Evolutionary conservation across 306 rosid species (phyloP).

Genomic region (barrel medic (Medicago truncatula)): MtrunA17r5.0-ANR NC_053045.1:17506001-17506500

Average conservation of each 20-base stretch:
- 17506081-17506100: conserved; percentile 92
- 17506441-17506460: too few species aligned
- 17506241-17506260: conserved; percentile 51
- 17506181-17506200: conserved; percentile 60
- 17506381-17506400: neutral
- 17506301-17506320: neutral
- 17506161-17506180: conserved; percentile 65
- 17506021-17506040: conserved; percentile 40
- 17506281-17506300: conserved; percentile 35
- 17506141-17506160: conserved; percentile 84
- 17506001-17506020: conserved; percentile 42
- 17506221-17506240: conserved; percentile 58
- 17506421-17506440: too few species aligned
- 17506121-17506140: conserved; percentile 74
- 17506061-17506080: conserved; percentile 92
- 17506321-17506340: neutral
- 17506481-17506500: neutral
- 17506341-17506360: neutral
- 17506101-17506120: conserved; percentile 91
- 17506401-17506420: neutral
- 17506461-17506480: neutral
- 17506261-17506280: conserved; percentile 41
- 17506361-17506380: neutral
- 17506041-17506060: conserved; percentile 86
- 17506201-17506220: conserved; percentile 50